Conservation (phyloP, 768 basidiomycete genomes). For the Boletus subparvulus region DNA sequence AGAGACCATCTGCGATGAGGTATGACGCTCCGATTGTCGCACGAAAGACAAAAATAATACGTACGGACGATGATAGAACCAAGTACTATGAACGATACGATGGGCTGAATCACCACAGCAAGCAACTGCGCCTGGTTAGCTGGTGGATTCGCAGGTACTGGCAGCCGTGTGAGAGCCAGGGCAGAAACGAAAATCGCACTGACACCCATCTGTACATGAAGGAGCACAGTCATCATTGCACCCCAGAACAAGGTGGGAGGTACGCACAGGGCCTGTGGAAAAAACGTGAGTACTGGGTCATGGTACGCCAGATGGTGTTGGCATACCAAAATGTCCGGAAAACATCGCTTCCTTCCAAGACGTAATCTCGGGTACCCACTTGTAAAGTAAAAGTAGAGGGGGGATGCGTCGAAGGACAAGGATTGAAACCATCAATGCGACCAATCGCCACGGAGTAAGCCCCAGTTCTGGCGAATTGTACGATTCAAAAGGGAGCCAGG, state of each 20-base stretch:
- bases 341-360: slow-evolving; percentile 88
- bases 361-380: slow-evolving; percentile 82
- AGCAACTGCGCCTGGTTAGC: slow-evolving; percentile 69
- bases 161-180: slow-evolving; percentile 62
- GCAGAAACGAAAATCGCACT: slow-evolving; percentile 87
- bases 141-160: slow-evolving; percentile 58
- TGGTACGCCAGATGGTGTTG: slow-evolving; percentile 4
- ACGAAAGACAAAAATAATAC: slow-evolving; percentile 24
- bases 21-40: neutral
- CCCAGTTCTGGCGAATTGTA: slow-evolving; percentile 59
- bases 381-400: slow-evolving; percentile 70
- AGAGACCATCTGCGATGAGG: slow-evolving; percentile 55
- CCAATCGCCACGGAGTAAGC: slow-evolving; percentile 68
- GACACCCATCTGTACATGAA: slow-evolving; percentile 74
- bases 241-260: neutral
- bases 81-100: slow-evolving; percentile 86
- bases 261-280: slow-evolving; percentile 51
- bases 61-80: slow-evolving; percentile 81
- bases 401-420: slow-evolving; percentile 81
- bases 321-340: slow-evolving; percentile 82
- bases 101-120: slow-evolving; percentile 71
- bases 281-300: neutral
- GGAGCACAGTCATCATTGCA: neutral
- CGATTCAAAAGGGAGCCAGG: slow-evolving; percentile 71
- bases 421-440: slow-evolving; percentile 65